A percentile compares a stretch with the other conserved stretches of the same genome.
Conservation (phyloP, 2,329 filamentous ascomycete species). For the Aspergillus neoniger region DNA sequence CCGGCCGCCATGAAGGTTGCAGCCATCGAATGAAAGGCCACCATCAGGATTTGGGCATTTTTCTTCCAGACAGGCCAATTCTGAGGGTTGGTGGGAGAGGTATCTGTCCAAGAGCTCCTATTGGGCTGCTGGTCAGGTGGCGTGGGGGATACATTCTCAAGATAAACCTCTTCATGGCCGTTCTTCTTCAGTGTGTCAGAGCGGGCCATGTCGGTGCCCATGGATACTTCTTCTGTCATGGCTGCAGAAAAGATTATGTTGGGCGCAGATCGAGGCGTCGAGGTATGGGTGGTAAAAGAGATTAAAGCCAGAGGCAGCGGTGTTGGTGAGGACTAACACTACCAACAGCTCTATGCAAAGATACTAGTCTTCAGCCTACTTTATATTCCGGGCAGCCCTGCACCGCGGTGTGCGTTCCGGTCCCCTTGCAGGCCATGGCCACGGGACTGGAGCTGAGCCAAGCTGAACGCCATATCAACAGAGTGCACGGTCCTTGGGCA, state of each 20-base stretch:
- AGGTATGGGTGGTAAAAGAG: too few relatives aligned
- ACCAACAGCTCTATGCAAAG: neutral
- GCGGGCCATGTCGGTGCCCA: neutral
- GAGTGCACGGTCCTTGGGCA: neutral
- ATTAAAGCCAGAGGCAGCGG: neutral
- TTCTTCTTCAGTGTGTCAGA: neutral
- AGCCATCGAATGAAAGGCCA: slow-evolving; percentile 59
- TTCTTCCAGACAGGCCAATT: slow-evolving; percentile 37
- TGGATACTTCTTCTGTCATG: neutral
- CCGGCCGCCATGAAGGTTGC: slow-evolving; percentile 54
- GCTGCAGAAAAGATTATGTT: neutral
- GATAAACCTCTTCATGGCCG: slow-evolving; percentile 11
- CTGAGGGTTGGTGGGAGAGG: slow-evolving; percentile 21
- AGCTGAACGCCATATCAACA: neutral
- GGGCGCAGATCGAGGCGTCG: neutral
- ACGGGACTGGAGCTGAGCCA: neutral
- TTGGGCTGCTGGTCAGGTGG: neutral
- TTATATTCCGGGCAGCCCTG: neutral
- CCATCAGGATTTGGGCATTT: slow-evolving; percentile 53
- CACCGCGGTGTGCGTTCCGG: neutral
- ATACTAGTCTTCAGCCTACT: neutral
- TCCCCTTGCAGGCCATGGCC: neutral
- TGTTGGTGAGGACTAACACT: neutral
- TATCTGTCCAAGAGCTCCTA: neutral
- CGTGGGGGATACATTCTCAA: slow-evolving; percentile 16